These are phyloP conservation scores for Stephania japonica DNA, from an alignment of 164 flowering plant genomes.

Conservation along the genomic window DNA sequence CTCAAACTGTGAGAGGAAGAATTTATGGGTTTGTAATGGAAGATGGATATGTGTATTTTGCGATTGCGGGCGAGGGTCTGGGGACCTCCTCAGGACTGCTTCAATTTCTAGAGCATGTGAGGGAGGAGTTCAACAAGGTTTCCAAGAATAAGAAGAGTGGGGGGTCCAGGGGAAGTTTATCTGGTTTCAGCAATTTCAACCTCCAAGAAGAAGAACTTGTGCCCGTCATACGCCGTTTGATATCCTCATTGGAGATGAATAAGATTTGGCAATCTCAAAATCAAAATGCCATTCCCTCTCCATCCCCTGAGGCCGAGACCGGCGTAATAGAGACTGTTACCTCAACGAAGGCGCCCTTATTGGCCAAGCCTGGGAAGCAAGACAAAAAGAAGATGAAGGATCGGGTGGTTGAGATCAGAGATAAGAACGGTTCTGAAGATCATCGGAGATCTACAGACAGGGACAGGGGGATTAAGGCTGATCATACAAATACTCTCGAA, in stretches of 20 bases:
- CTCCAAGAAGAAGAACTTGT: conserved; percentile 62
- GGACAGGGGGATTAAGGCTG: conserved; percentile 47
- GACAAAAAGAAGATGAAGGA: conserved; percentile 12
- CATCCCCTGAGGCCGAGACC: neutral
- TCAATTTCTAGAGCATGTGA: conserved; percentile 51
- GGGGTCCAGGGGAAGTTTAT: conserved; percentile 7
- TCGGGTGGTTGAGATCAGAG: conserved; percentile 29
- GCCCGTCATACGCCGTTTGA: conserved; percentile 48
- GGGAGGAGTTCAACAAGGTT: conserved; percentile 58
- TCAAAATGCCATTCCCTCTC: neutral
- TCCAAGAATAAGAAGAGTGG: conserved; percentile 25
- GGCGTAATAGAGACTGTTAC: neutral
- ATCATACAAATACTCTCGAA: conserved; percentile 27
- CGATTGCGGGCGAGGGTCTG: conserved; percentile 50
- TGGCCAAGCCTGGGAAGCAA: conserved; percentile 12
- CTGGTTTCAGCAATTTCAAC: conserved; percentile 26
- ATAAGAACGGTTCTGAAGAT: conserved; percentile 45
- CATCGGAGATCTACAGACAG: conserved; percentile 50
- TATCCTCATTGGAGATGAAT: conserved; percentile 43
- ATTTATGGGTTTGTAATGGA: conserved; percentile 45
- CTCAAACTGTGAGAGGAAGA: conserved; percentile 42
- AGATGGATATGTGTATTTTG: conserved; percentile 58
- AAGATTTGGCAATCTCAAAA: neutral
- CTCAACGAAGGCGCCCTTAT: conserved; percentile 2
- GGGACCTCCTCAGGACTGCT: conserved; percentile 41